Conservation (phyloP, 768 basidiomycete genomes). For the Chalciporus chontae region DNA sequence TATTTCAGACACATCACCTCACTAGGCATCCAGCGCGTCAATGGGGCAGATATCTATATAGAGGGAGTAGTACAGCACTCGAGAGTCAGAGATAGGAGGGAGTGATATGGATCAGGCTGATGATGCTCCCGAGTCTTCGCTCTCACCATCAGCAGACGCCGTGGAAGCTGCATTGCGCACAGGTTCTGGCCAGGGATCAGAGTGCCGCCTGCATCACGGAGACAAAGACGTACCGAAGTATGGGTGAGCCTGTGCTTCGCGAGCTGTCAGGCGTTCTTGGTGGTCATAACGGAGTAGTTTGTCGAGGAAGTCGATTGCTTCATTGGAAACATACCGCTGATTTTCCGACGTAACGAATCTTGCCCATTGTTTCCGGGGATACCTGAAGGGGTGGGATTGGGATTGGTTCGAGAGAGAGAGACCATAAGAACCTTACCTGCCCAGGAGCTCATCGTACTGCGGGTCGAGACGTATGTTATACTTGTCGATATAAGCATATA, state of each 20-base stretch:
- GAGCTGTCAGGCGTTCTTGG: slow-evolving; percentile 92
- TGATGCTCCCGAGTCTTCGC: slow-evolving; percentile 43
- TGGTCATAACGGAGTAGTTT: slow-evolving; percentile 96
- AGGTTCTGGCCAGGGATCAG: slow-evolving; percentile 49
- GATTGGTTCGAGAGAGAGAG: slow-evolving; percentile 9
- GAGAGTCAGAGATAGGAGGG: slow-evolving; percentile 23
- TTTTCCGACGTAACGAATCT: slow-evolving; percentile 95
- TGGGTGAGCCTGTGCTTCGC: slow-evolving; percentile 87
- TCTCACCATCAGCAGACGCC: slow-evolving; percentile 55
- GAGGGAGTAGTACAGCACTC: slow-evolving; percentile 32
- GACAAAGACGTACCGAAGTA: slow-evolving; percentile 69
- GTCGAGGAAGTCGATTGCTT: slow-evolving; percentile 94
- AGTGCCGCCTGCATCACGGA: slow-evolving; percentile 14
- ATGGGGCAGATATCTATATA: slow-evolving; percentile 30
- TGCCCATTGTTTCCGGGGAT: slow-evolving; percentile 93
- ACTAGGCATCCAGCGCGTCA: slow-evolving; percentile 21
- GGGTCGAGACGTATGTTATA: slow-evolving; percentile 94
- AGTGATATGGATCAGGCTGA: slow-evolving; percentile 28
- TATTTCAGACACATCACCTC: slow-evolving; percentile 12
- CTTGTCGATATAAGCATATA: slow-evolving; percentile 90
- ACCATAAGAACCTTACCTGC: slow-evolving; percentile 48
- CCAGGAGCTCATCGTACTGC: slow-evolving; percentile 94
- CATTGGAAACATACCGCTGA: slow-evolving; percentile 93
- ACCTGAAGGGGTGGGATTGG: slow-evolving; percentile 42
- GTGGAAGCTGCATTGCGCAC: slow-evolving; percentile 49